Conservation (phyloP, 192 early-diverging fungal genomes). For the Mortierella hygrophila region DNA sequence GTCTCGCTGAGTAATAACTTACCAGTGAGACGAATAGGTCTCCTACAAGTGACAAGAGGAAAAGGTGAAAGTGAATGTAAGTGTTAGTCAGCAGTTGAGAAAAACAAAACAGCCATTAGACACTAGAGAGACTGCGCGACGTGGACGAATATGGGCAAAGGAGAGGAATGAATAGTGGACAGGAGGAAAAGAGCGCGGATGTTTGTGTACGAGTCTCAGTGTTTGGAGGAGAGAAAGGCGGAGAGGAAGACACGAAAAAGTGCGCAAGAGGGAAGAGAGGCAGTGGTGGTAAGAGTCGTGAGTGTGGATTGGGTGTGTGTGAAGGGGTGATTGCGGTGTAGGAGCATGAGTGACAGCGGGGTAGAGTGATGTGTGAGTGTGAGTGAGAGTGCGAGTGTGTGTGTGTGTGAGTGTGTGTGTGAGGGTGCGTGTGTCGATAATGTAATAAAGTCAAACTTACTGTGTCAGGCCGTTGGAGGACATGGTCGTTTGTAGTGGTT, state of each 20-base stretch:
- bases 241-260: neutral
- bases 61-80: neutral
- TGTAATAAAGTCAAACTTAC: slow-evolving; percentile 2
- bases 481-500: slow-evolving; percentile 1
- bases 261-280: neutral
- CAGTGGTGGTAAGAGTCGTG: neutral
- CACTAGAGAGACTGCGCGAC: neutral
- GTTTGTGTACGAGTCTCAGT: too few relatives aligned
- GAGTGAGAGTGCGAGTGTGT: too few relatives aligned
- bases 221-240: neutral
- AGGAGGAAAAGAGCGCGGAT: too few relatives aligned
- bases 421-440: neutral
- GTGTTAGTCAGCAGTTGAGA: neutral
- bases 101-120: neutral
- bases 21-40: slow-evolving; percentile 54
- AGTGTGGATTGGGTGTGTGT: neutral
- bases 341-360: too few relatives aligned
- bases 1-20: slow-evolving; percentile 19
- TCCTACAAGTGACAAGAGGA: slow-evolving; percentile 8
- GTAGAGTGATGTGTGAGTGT: too few relatives aligned
- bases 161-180: neutral
- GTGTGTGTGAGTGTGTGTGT: too few relatives aligned
- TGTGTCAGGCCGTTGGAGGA: slow-evolving; percentile 14
- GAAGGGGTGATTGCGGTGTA: too few relatives aligned
- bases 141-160: neutral